Evolutionary conservation across 306 rosid species (phyloP).

Genomic region (Corylus heterophylla): DNA sequence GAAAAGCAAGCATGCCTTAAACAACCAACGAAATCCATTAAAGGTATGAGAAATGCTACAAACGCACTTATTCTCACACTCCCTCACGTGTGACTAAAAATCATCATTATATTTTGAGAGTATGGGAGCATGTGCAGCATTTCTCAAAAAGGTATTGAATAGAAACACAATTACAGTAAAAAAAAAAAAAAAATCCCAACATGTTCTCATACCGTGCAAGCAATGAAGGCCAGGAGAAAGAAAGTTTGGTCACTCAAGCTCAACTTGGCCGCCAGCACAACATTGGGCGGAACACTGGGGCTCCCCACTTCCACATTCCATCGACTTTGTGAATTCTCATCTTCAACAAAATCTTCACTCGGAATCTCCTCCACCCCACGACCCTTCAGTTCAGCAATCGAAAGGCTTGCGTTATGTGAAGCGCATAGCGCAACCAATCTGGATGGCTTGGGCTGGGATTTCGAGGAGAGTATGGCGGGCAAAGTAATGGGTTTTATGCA

Average conservation of each 20-base stretch:
- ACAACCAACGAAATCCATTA: not conserved
- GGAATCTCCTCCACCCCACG: constrained; percentile 29
- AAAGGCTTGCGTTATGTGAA: constrained; percentile 25
- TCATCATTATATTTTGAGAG: too few relatives aligned
- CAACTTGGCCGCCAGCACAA: constrained; percentile 41
- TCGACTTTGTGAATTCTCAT: constrained; percentile 27
- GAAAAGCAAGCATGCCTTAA: too few relatives aligned
- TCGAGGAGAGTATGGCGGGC: constrained; percentile 28
- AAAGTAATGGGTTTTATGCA: constrained; percentile 20
- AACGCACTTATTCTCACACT: too few relatives aligned
- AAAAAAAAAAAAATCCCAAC: not conserved
- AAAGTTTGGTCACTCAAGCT: constrained; percentile 71
- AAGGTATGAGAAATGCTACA: not conserved
- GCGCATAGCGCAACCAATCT: constrained; percentile 33
- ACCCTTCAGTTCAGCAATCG: constrained; percentile 10
- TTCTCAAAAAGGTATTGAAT: not conserved
- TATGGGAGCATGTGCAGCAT: too few relatives aligned
- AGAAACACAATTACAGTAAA: not conserved
- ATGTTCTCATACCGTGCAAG: constrained; percentile 56
- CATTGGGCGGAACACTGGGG: constrained; percentile 37
- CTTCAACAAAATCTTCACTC: constrained; percentile 14
- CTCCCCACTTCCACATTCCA: constrained; percentile 44
- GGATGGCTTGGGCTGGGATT: constrained; percentile 28
- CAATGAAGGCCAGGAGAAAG: constrained; percentile 75
- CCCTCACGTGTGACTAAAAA: too few relatives aligned